phyloP scores from a whole-genome alignment of 805 yeast genomes.

The Lipomyces yamanashiensis region DNA sequence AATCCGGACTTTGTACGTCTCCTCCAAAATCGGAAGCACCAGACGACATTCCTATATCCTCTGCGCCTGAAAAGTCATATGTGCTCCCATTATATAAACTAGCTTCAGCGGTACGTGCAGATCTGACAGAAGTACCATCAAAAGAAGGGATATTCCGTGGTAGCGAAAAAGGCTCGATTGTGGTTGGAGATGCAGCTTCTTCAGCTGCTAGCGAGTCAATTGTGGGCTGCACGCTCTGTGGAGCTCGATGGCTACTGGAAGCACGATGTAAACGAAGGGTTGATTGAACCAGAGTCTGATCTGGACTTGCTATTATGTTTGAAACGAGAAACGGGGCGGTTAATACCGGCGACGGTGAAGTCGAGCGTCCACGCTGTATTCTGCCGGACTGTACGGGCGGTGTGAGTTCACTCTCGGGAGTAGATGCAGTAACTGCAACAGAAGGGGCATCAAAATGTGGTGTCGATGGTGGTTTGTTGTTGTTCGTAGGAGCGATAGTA shows the following conservation, averaged over 20 bases:
- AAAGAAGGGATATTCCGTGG: conserved; percentile 5
- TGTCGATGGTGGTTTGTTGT: conserved; percentile 1
- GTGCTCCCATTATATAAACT: conserved; percentile 17
- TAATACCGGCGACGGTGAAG: conserved; percentile 1
- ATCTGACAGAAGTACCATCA: background rate
- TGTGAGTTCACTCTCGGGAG: background rate
- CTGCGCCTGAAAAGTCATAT: conserved; percentile 32
- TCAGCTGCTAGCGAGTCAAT: conserved; percentile 15
- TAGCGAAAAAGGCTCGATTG: background rate
- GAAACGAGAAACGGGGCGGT: background rate
- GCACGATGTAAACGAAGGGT: conserved; percentile 1
- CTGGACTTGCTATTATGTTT: background rate
- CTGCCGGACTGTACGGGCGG: background rate
- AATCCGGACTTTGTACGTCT: conserved; percentile 7
- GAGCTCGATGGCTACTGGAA: background rate
- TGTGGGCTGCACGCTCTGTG: conserved; percentile 2
- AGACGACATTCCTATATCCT: conserved; percentile 34
- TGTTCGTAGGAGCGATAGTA: background rate
- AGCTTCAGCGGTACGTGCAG: conserved; percentile 1
- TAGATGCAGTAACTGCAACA: conserved; percentile 1
- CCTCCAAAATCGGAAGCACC: conserved; percentile 35
- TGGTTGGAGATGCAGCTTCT: conserved; percentile 2
- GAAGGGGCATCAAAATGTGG: background rate
- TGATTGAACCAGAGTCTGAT: background rate
- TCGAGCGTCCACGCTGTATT: background rate